These are phyloP conservation scores for Pelagophyceae sp. DNA, from an alignment of 352 stramenopile species.

Conservation along the genomic window DNA sequence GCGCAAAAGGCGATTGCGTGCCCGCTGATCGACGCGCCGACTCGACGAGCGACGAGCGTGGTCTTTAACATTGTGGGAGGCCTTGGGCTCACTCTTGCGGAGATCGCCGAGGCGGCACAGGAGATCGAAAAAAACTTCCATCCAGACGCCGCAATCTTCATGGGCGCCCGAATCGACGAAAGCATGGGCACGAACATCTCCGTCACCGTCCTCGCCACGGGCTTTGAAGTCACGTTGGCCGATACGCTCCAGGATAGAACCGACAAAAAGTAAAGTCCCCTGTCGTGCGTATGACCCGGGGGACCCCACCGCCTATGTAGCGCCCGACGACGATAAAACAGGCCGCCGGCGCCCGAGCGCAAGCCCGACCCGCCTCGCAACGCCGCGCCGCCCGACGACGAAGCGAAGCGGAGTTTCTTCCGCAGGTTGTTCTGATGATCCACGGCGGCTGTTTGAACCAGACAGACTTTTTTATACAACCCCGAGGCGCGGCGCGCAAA, in stretches of 20 bases:
- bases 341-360: too few species aligned
- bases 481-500: too few species aligned
- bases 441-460: too few species aligned
- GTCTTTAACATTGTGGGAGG: conserved; percentile 89
- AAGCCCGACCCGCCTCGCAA: too few species aligned
- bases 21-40: conserved; percentile 50
- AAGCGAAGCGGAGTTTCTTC: too few species aligned
- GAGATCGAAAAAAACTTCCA: conserved; percentile 65
- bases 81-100: conserved; percentile 77
- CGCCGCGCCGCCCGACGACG: too few species aligned
- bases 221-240: conserved; percentile 38
- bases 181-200: conserved; percentile 7
- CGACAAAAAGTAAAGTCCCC: too few species aligned
- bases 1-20: conserved; percentile 51
- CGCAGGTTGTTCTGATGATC: too few species aligned
- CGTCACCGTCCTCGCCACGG: conserved; percentile 68
- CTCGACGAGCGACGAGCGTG: conserved; percentile 67
- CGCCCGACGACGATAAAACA: too few species aligned
- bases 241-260: background rate
- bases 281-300: too few species aligned
- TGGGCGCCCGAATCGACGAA: conserved; percentile 32
- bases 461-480: too few species aligned
- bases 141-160: conserved; percentile 68
- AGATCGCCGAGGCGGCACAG: conserved; percentile 61
- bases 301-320: too few species aligned